Evolutionary conservation across 768 basidiomycete species (phyloP).

Genomic region (Rhodotorula paludigena): DNA sequence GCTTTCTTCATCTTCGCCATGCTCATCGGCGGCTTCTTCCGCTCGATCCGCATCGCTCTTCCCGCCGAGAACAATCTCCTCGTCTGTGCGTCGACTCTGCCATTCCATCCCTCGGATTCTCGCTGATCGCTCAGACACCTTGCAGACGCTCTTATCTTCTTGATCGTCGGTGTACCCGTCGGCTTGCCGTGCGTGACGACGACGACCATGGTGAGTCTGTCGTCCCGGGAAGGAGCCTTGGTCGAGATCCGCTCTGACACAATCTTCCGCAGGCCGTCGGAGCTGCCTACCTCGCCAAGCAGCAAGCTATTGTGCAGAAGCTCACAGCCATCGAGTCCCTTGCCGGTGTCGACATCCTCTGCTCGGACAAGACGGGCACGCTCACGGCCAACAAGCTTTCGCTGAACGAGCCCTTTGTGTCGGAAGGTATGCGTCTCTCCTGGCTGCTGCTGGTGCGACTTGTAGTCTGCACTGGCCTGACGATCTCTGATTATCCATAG

Average conservation of each 20-base stretch:
- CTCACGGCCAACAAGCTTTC: slow-evolving; percentile 55
- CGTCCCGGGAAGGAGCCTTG: too few species aligned
- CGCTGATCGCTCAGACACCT: neutral
- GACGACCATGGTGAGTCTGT: too few species aligned
- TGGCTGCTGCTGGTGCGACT: too few species aligned
- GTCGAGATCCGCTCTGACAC: neutral
- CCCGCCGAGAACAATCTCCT: slow-evolving; percentile 53
- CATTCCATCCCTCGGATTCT: too few species aligned
- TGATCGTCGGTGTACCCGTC: slow-evolving; percentile 54
- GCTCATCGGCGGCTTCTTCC: slow-evolving; percentile 51
- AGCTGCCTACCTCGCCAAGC: slow-evolving; percentile 51
- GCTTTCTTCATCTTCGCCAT: slow-evolving; percentile 51
- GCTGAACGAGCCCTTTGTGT: slow-evolving; percentile 50
- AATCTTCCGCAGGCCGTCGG: slow-evolving; percentile 53
- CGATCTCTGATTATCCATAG: too few species aligned
- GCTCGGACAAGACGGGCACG: slow-evolving; percentile 53
- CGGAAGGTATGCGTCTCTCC: too few species aligned
- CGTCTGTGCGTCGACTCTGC: slow-evolving; percentile 51
- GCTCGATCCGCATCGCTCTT: slow-evolving; percentile 48
- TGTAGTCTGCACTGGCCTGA: too few species aligned
- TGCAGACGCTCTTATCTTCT: slow-evolving; percentile 38
- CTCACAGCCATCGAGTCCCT: slow-evolving; percentile 55
- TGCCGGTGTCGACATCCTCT: slow-evolving; percentile 55
- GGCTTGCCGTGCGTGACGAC: slow-evolving; percentile 55
- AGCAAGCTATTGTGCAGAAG: slow-evolving; percentile 54